Base-by-base conservation (phyloP, 305 asterid species). In the Withania somnifera region DNA sequence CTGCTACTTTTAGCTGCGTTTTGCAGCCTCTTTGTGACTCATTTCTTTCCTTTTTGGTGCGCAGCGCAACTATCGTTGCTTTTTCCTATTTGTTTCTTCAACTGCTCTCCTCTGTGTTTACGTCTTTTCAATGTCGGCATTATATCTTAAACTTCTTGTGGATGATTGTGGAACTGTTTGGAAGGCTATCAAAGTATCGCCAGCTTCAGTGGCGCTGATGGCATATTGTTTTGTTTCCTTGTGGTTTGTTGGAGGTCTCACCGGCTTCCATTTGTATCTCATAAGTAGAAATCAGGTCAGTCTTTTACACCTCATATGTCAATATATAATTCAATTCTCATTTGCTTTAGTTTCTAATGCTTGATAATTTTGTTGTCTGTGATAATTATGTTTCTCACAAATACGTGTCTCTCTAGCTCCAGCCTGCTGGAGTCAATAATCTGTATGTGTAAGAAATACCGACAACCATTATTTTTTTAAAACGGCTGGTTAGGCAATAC, bases 221-320 rank as follows among this genome's bases (percentile, higher is more conserved):
- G 86, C 79, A n/a, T 89, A 89, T 68, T 89, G 88, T 79, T 89
- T 89, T 56, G 64, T 89, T 15, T 81, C 84, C 15, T 60, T 89
- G 20, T 87, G 90, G 90, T 89, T 89, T 67, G 91, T 89, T 13
- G 91, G 91, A 14, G 91, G 91, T 14, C 90, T 89, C 71, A 89
- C 91, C 9, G 90, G 87, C 81, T 87, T 89, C 82, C 91, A 89
- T 81, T 61, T 86, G 53, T 89, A 89, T 81, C 91, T 89, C 85
- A 86, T 85, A 54, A 61, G 87, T 63, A 78, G 88, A 75, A 87
- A 89, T 83, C 91, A 87, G 90, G 91, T 88, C 45, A 77, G 60
- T 53, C 71, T 67, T 38, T 63, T 77, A 78, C 53, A 75, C 51
- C 53, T 34, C 36, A 53, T 13, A 76, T 26, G 64, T 67, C 64